Percentiles rank a stretch among this genome's conserved stretches.
These are phyloP conservation scores for Hansenula sp. DNA, from an alignment of 1,139 yeast species.

Conservation along the genomic window DNA sequence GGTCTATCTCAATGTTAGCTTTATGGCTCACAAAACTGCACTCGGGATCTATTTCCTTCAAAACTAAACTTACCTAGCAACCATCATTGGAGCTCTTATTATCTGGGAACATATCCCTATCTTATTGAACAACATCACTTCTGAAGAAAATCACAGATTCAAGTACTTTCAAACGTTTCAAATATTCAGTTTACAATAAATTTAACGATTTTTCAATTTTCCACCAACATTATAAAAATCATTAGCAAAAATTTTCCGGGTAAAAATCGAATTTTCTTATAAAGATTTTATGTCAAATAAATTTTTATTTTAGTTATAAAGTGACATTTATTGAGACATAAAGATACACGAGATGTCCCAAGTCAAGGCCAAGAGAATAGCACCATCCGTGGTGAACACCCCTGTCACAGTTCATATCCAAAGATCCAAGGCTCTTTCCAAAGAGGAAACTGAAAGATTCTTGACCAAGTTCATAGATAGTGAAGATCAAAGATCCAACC, in stretches of 20 bases:
- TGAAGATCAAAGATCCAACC: slow-evolving; percentile 21
- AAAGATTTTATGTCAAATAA: too few species aligned
- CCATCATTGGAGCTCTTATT: slow-evolving; percentile 1
- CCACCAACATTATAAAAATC: background rate
- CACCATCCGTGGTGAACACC: slow-evolving; percentile 45
- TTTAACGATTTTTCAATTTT: background rate
- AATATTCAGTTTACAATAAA: too few species aligned
- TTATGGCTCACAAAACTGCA: too few species aligned
- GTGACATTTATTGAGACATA: background rate
- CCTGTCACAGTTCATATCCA: slow-evolving; percentile 44
- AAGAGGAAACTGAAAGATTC: slow-evolving; percentile 42
- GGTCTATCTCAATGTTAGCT: slow-evolving; percentile 2
- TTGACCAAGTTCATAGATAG: slow-evolving; percentile 43
- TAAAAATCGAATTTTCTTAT: too few species aligned
- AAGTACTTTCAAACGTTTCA: too few species aligned
- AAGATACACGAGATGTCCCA: slow-evolving; percentile 3
- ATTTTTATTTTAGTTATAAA: background rate
- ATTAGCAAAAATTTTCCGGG: background rate
- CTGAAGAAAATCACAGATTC: too few species aligned
- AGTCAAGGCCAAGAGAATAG: slow-evolving; percentile 30
- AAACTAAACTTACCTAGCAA: slow-evolving; percentile 3
- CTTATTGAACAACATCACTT: background rate
- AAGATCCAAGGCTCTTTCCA: slow-evolving; percentile 28
- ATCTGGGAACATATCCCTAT: background rate
- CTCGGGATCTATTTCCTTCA: too few species aligned